Evolutionary conservation across 148 eudicot species (phyloP), one percentile per base, ranked within the genome.

Genomic region (Talinum fruticosum): DNA sequence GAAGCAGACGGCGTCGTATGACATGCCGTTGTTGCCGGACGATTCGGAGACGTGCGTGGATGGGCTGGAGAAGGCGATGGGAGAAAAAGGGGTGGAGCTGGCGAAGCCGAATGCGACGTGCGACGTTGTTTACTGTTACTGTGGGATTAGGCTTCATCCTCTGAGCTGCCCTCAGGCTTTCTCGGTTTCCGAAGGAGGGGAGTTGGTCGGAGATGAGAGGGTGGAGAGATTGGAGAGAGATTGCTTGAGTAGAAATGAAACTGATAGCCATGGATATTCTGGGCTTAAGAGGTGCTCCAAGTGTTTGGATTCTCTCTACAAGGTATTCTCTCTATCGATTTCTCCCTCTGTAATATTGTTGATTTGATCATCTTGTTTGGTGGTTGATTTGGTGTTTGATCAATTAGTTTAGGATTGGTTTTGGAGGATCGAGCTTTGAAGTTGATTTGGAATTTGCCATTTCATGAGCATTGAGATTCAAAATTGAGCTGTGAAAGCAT

Each of bases 31-130:
- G 66, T 79, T 92, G 16, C 98, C 98, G 0, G 93, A 92, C 47
- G 98, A 94, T 71, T 90, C 97, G 10, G 93, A 92, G 85, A 86
- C 86, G 4, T 92, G 97, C 54, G 89, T 90, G 26, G 89, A 83
- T 18, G 69, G 75, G n/a, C 53, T 94, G 14, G 88, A 90, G 49
- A 81, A 85, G 72, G 84, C 69, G 49, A 75, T 90, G 79, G 78
- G 72, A 26, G 83, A 79, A 35, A 89, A 69, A 19, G 98, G 98
- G 16, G 71, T 94, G 0, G 78, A 83, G 13, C 77, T 94, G 77
- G 83, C 65, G 6, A 71, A 77, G 33, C 89, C 87, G 0, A 92
- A 92, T 59, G 88, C 83, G 74, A 87, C 90, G 10, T 94, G 97
- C 66, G 92, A 90, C 64, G 84, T 80, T 47, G 89, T 90, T 4